Conservation (phyloP, 139 green algal species). For the Micromonas pusilla region DNA sequence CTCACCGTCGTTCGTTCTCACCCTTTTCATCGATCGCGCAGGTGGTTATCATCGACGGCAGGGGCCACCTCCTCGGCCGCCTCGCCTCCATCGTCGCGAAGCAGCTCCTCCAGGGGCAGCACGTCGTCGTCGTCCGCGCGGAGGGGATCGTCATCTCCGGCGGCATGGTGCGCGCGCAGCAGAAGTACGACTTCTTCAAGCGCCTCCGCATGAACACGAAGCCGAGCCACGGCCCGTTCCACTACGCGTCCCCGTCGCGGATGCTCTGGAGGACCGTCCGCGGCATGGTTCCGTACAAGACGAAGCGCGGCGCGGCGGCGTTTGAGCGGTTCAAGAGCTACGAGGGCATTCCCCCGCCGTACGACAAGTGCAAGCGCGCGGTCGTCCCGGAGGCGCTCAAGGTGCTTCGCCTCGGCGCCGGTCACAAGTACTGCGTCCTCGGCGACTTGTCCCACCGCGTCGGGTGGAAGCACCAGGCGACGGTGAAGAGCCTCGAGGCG, state of each 20-base stretch:
- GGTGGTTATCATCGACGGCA: conserved; percentile 84
- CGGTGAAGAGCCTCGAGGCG: conserved; percentile 70
- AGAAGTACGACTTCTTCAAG: conserved; percentile 93
- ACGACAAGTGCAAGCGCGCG: conserved; percentile 87
- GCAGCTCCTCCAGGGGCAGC: conserved; percentile 90
- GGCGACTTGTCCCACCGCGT: conserved; percentile 81
- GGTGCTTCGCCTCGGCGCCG: conserved; percentile 84
- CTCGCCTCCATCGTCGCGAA: conserved; percentile 93
- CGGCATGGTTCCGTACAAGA: conserved; percentile 99
- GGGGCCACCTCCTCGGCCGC: conserved; percentile 92
- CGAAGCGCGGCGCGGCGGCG: conserved; percentile 76
- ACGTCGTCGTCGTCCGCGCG: conserved; percentile 78
- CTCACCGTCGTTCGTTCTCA: background rate
- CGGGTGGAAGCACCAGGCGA: conserved; percentile 91
- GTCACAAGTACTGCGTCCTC: conserved; percentile 85
- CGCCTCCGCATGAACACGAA: conserved; percentile 84
- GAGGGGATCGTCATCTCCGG: conserved; percentile 94
- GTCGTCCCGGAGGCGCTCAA: conserved; percentile 97
- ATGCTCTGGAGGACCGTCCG: conserved; percentile 89
- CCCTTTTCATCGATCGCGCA: background rate
- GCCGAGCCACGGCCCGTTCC: conserved; percentile 79
- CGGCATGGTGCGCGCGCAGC: conserved; percentile 91
- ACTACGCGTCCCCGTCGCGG: conserved; percentile 82
- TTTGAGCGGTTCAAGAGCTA: conserved; percentile 92
- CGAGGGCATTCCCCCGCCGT: conserved; percentile 87